These are phyloP conservation scores for Fusarium concolor DNA, from an alignment of 2,329 filamentous ascomycete genomes.

Conservation along the genomic window DNA sequence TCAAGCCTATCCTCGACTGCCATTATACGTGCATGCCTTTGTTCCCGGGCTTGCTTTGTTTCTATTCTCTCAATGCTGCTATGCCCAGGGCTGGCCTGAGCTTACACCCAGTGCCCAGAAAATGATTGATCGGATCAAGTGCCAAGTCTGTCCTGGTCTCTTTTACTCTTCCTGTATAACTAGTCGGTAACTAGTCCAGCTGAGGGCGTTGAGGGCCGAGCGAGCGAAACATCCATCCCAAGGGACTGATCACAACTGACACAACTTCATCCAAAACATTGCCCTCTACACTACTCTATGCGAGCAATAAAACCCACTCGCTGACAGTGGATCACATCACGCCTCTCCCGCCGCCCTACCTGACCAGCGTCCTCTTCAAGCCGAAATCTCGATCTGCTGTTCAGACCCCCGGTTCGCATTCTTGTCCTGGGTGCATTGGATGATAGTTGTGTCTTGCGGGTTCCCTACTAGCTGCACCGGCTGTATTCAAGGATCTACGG, in stretches of 20 bases:
- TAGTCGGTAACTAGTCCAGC: constrained; percentile 31
- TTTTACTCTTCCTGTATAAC: constrained; percentile 32
- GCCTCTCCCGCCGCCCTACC: constrained; percentile 47
- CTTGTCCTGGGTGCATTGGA: constrained; percentile 42
- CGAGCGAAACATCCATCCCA: constrained; percentile 33
- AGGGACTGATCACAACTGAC: constrained; percentile 40
- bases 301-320: constrained; percentile 42
- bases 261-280: constrained; percentile 38
- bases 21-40: constrained; percentile 25
- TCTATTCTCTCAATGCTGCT: constrained; percentile 12
- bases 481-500: constrained; percentile 48
- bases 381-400: constrained; percentile 45
- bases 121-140: constrained; percentile 12
- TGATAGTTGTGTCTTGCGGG: constrained; percentile 52
- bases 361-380: constrained; percentile 16
- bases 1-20: constrained; percentile 5
- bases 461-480: constrained; percentile 46
- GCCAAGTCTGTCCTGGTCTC: constrained; percentile 17
- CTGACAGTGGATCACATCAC: constrained; percentile 42
- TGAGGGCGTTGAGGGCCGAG: constrained; percentile 36
- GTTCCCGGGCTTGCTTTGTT: constrained; percentile 4
- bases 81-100: constrained; percentile 9
- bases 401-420: constrained; percentile 50
- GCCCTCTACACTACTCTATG: constrained; percentile 30
- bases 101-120: constrained; percentile 17